Evolutionary conservation across 768 basidiomycete species (phyloP).

Genomic region (Cystofilobasidium capitatum): DNA sequence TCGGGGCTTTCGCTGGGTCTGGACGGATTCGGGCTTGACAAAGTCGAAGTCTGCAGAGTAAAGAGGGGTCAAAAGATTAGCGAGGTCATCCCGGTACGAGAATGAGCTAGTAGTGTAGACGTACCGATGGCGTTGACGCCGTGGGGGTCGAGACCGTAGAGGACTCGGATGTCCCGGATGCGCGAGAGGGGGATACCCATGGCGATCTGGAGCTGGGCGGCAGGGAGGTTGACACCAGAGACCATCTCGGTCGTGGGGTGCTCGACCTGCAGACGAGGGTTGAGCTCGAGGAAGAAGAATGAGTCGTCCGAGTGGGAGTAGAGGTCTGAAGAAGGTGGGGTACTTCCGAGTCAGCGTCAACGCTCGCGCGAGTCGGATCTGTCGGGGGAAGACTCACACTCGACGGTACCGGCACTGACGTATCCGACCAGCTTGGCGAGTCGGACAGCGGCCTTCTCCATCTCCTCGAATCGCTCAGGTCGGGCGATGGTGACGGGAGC

Average conservation of each 20-base stretch:
- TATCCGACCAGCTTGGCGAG: constrained; percentile 98
- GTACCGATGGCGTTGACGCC: constrained; percentile 73
- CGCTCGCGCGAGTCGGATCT: too few relatives aligned
- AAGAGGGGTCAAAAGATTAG: background rate
- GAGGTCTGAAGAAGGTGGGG: constrained; percentile 52
- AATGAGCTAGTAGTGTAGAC: background rate
- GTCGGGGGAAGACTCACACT: constrained; percentile 61
- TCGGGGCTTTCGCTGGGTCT: constrained; percentile 83
- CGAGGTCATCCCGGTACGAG: background rate
- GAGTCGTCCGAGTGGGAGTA: constrained; percentile 87
- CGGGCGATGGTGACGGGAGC: constrained; percentile 96
- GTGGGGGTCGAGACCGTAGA: constrained; percentile 88
- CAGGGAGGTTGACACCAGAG: constrained; percentile 94
- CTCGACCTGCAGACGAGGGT: constrained; percentile 98
- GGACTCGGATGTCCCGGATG: constrained; percentile 86
- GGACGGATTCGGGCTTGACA: constrained; percentile 72
- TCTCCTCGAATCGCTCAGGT: constrained; percentile 82
- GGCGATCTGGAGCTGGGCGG: constrained; percentile 90
- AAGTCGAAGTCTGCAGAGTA: constrained; percentile 64
- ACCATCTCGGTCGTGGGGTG: constrained; percentile 99
- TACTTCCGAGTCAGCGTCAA: background rate
- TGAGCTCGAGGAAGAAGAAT: constrained; percentile 96
- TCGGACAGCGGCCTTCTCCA: constrained; percentile 98
- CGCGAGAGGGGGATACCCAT: constrained; percentile 97
- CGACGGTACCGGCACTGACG: constrained; percentile 96